These are phyloP conservation scores for Hypoxylon rubiginosum DNA, from an alignment of 2,329 filamentous ascomycete species.

Conservation along the genomic window DNA sequence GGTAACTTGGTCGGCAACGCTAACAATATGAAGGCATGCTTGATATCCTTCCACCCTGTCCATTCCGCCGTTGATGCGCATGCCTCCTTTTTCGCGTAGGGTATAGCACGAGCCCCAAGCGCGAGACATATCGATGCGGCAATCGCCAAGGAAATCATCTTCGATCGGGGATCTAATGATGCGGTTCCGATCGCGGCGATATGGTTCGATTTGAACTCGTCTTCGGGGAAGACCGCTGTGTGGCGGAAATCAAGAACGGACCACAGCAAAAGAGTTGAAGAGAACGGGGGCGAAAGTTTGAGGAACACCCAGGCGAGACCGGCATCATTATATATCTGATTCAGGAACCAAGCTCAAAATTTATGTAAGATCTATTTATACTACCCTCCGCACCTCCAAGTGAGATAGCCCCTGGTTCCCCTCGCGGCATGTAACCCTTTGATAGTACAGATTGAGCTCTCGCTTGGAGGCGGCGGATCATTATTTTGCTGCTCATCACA, in stretches of 20 bases:
- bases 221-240: conserved; percentile 1
- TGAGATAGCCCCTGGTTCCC: neutral
- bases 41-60: conserved; percentile 55
- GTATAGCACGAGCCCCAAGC: conserved; percentile 18
- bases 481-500: conserved; percentile 1
- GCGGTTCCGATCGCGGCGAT: neutral
- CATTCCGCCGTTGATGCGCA: conserved; percentile 44
- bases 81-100: conserved; percentile 3
- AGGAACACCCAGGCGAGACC: neutral
- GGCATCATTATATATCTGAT: conserved; percentile 12
- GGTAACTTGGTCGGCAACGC: conserved; percentile 25
- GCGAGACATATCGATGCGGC: conserved; percentile 22
- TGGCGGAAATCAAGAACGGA: conserved; percentile 11
- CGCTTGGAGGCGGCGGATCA: too few species aligned
- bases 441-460: neutral
- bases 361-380: conserved; percentile 17
- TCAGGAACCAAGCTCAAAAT: conserved; percentile 20
- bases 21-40: conserved; percentile 60
- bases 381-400: conserved; percentile 3
- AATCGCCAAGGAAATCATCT: conserved; percentile 23
- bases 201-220: neutral
- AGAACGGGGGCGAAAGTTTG: conserved; percentile 19
- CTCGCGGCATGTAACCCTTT: conserved; percentile 9
- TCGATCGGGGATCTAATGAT: neutral
- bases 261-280: conserved; percentile 17